Percentiles rank a stretch among this genome's conserved stretches.
phyloP scores from a whole-genome alignment of 768 basidiomycete genomes.

The Hygrocybe coccinea region DNA sequence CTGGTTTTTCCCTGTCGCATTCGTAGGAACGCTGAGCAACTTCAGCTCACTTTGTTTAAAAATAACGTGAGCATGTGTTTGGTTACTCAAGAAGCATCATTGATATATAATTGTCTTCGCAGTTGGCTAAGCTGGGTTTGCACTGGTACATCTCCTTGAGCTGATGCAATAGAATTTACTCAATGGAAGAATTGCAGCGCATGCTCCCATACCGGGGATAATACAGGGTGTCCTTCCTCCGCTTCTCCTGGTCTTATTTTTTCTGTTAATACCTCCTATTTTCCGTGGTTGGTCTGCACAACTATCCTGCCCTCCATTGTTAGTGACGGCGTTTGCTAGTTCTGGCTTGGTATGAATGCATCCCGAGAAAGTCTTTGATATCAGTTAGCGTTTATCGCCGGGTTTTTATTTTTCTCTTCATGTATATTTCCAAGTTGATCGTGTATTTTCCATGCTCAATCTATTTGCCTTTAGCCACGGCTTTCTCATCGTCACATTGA shows the following conservation, averaged over 20 bases:
- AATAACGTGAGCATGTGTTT: conserved; percentile 34
- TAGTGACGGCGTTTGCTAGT: conserved; percentile 22
- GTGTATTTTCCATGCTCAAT: not conserved
- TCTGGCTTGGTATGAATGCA: conserved; percentile 65
- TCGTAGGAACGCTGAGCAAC: conserved; percentile 62
- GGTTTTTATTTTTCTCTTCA: conserved; percentile 63
- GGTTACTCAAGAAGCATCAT: not conserved
- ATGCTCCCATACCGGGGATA: conserved; percentile 42
- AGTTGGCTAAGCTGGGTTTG: conserved; percentile 63
- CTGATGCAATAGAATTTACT: not conserved
- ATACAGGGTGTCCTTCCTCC: conserved; percentile 68
- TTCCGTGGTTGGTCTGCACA: conserved; percentile 43
- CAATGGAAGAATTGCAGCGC: conserved; percentile 23
- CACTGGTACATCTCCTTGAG: conserved; percentile 19
- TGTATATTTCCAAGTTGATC: conserved; percentile 30
- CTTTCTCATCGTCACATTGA: conserved; percentile 66
- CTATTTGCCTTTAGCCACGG: conserved; percentile 44
- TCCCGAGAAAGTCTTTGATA: conserved; percentile 62
- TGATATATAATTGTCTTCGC: not conserved
- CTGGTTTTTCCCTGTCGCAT: conserved; percentile 64
- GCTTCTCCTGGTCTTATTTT: conserved; percentile 54
- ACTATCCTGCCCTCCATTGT: conserved; percentile 31
- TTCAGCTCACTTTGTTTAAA: conserved; percentile 47
- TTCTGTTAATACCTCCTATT: conserved; percentile 55
- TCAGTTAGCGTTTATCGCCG: conserved; percentile 67